Base-by-base conservation (phyloP, 192 early-diverging fungal genomes). In the Paraglomus occultum region DNA sequence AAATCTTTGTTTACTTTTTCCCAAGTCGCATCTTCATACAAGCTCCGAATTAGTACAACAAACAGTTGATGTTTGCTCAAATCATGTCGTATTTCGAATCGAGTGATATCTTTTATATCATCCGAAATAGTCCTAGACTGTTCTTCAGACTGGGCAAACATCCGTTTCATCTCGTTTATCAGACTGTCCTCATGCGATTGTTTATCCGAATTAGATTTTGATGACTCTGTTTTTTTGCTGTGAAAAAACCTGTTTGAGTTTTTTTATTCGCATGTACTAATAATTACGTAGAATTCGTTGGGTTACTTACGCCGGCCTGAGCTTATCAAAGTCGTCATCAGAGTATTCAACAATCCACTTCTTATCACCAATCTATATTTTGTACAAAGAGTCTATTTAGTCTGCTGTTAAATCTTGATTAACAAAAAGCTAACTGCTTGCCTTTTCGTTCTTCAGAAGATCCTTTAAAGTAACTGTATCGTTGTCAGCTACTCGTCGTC, bases 21-120 rank as follows among this genome's bases (percentile, higher is more conserved):
- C 4, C 57, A 74, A 8, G 77, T 73, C 7, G 78, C 74, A 59
- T 88, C 85, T 5, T 84, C 78, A 39, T 89, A 82, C 62, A 93
- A 72, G 18, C 83, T 82, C 0, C 83, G 73, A 17, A 93, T 71
- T 40, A 92, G 75, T 6, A 91, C 79, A 61, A 80, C 82, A 44
- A 92, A 84, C 38, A 94, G 72, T 74, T 93, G 90, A 54, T 83
- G 85, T 79, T 94, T 94, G 61, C 82, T 80, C 66, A 94, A 76
- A 67, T 88, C 88, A 74, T 94, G 86, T 48, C 89, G 87, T 81
- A 93, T 93, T 78, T 94, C 93, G 8, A 92, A 63, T 12, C 90
- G 87, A 5, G 91, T 94, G 44, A 93, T 84, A 69, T 94, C 90
- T 70, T 93, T 93, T 51, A 90, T 80, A 72, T 88, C 83, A 4